Base-by-base conservation (phyloP, 2,329 filamentous ascomycete genomes). In the Tolypocladium album region DNA sequence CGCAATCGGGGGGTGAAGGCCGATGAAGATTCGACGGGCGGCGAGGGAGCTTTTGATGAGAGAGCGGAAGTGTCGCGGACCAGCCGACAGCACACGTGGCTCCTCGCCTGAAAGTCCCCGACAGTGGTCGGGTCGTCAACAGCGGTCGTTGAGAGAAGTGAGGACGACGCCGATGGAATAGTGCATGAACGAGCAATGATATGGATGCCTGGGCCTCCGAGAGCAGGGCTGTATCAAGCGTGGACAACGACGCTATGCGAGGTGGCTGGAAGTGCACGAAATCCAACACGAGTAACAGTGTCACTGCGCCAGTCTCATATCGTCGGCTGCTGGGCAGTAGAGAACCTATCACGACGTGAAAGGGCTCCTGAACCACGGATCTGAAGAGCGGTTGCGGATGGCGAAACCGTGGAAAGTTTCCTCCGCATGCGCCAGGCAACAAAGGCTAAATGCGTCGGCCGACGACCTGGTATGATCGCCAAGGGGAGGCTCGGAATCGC, bases 61-160 rank as follows among this genome's bases (percentile, higher is more conserved):
- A 36, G 57, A 59, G 59, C 38, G 57, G 43, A 27, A 43, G 58
- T 60, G 64, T 59, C 39, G 64, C 72, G 73, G 75, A 64, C 74
- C 75, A 63, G 76, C 75, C 75, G 75, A 71, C 62, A 69, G 70
- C 74, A 75, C 75, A 72, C 65, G 73, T 79, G 74, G 76, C 74
- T 72, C 71, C 73, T 79, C 78, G 76, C 78, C 79, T 67, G 78
- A 77, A 77, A 79, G 78, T 74, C 67, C 67, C 72, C 75, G 76
- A 78, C 74, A 71, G 69, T 72, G 73, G 69, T 60, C 36, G 58
- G 60, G 52, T 56, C 38, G 45, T 45, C 38, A 56, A 13, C 31
- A 12, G 55, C 55, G 15, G 31, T 15, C 13, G 50, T 38, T 15
- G 50, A 22, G 5, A 15, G 31, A 6, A 22, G 31, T 1, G 50